These are phyloP conservation scores for Pholiota molesta DNA, from an alignment of 768 basidiomycete species.

Conservation along the genomic window DNA sequence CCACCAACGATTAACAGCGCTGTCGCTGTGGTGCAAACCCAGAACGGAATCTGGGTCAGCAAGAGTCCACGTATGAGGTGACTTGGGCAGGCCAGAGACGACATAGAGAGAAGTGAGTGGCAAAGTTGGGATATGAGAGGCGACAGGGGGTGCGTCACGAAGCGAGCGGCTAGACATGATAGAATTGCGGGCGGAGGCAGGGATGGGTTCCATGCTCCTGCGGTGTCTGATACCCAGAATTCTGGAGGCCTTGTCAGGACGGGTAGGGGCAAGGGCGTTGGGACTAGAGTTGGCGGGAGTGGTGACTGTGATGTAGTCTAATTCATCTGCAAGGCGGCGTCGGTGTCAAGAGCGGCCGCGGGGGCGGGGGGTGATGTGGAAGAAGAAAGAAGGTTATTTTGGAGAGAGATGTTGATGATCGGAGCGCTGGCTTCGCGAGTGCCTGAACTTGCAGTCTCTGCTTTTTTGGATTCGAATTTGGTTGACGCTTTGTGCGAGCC, in stretches of 20 bases:
- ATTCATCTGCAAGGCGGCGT: conserved; percentile 66
- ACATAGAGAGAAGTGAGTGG: conserved; percentile 86
- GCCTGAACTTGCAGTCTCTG: conserved; percentile 34
- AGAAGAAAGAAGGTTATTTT: conserved; percentile 31
- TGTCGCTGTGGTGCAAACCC: conserved; percentile 81
- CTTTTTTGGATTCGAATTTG: conserved; percentile 38
- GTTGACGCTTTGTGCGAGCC: conserved; percentile 28
- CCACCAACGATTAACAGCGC: conserved; percentile 90
- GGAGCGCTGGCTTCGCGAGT: conserved; percentile 35
- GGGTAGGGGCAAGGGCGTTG: conserved; percentile 39
- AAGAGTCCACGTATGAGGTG: conserved; percentile 88
- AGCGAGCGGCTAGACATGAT: conserved; percentile 77
- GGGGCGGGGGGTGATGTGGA: conserved; percentile 25
- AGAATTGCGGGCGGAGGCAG: conserved; percentile 74
- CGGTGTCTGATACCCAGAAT: conserved; percentile 77
- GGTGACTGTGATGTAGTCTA: conserved; percentile 67
- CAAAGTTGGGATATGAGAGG: conserved; percentile 69
- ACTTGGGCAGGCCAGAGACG: conserved; percentile 87
- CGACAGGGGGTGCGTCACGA: conserved; percentile 55
- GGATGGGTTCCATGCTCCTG: conserved; percentile 84
- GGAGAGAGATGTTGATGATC: conserved; percentile 55
- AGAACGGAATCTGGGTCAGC: conserved; percentile 83
- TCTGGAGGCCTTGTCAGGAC: conserved; percentile 76
- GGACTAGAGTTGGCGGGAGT: conserved; percentile 35
- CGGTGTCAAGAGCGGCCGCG: conserved; percentile 31